A percentile compares a stretch with the other conserved stretches of the same genome.
Conservation (phyloP, 306 rosid genomes). For the Vigna hirtella region DNA sequence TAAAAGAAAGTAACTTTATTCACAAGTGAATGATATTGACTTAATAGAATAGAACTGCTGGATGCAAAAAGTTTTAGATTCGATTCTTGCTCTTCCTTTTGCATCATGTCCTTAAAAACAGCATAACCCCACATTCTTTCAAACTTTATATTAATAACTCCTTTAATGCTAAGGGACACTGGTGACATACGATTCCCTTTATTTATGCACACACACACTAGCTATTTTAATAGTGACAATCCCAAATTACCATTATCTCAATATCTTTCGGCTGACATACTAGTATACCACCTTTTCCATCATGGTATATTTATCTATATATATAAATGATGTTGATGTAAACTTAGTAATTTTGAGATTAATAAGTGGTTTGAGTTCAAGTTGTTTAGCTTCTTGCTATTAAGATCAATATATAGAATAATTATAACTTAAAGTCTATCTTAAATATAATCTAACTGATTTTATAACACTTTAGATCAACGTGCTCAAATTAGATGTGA, state of each 20-base stretch:
- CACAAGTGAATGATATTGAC: constrained; percentile 13
- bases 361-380: too few species aligned
- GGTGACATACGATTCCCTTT: background rate
- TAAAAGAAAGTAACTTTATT: constrained; percentile 3
- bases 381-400: too few species aligned
- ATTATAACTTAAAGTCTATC: too few species aligned
- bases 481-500: too few species aligned
- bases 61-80: constrained; percentile 23
- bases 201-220: background rate
- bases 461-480: too few species aligned
- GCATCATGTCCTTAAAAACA: constrained; percentile 18
- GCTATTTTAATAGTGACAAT: background rate
- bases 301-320: too few species aligned
- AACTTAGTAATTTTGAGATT: too few species aligned
- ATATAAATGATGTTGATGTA: too few species aligned
- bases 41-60: constrained; percentile 21
- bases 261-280: background rate
- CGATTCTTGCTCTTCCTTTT: constrained; percentile 20
- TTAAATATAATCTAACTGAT: too few species aligned
- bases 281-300: too few species aligned
- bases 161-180: constrained; percentile 28
- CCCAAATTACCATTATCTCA: constrained; percentile 18
- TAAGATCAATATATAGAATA: too few species aligned
- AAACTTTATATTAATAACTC: background rate
- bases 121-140: constrained; percentile 29